Evolutionary conservation across 805 yeast species (phyloP), one percentile per base, ranked within the genome.

Genomic region (Saturnispora saitoi): DNA sequence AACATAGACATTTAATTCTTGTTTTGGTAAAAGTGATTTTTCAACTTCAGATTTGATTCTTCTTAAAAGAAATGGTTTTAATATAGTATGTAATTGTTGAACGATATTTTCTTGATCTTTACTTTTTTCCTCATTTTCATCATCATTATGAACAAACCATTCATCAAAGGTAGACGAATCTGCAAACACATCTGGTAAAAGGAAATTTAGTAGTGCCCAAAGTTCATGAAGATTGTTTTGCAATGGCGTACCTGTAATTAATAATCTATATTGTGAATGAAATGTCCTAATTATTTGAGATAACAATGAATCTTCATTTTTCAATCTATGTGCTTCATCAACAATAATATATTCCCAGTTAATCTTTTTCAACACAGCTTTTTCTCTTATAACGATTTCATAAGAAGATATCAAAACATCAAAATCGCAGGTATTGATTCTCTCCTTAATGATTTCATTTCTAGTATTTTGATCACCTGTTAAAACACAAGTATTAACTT

Each of bases 261-360:
- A 70, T 41, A 91, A 68, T 52, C 99, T 72, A 63, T 87, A 87
- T 50, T 81, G 78, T 15, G 96, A 87, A 62, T 86, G 85, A 62
- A 91, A 89, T 24, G 89, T 66, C 54, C 98, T 77, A 51, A 93
- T 90, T 54, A 93, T 90, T 65, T 91, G 97, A 2, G 97, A 88
- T 45, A 91, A 71, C 34, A 93, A 82, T 55, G 95, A 83, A 60
- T 87, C 95, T 61, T 93, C 98, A 63, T 93, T 93, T 62, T 91
- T 91, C 63, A 91, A 91, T 63, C 98, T 78, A 65, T 91, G 99
- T 2, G 98, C 98, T 66, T 90, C 97, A 69, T 91, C 99, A 46
- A 91, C 87, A 19, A 93, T 76, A 48, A 93, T 81, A 64, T 91
- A 91, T 66, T 90, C 90, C 98, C 98, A 91, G 45, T 84, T 81